Evolutionary conservation across 2,329 filamentous ascomycete genomes (phyloP).

Genomic region (Esteya vermicola): DNA sequence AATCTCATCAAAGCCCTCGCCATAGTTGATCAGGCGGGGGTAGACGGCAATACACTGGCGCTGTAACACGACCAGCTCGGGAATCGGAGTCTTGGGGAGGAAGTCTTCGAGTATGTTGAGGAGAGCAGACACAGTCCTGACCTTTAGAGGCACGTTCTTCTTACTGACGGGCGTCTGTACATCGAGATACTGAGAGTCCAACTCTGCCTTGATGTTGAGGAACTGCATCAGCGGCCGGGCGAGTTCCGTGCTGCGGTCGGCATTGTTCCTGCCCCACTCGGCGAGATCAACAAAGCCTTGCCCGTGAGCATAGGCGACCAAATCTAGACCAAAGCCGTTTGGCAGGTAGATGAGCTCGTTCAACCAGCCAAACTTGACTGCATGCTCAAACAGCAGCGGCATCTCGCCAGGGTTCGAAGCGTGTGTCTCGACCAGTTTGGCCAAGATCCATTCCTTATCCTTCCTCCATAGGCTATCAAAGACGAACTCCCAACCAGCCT

Average conservation of each 20-base stretch:
- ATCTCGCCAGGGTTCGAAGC: conserved; percentile 54
- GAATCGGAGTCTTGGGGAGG: conserved; percentile 40
- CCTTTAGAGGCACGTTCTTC: conserved; percentile 61
- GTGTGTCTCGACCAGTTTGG: conserved; percentile 65
- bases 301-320: conserved; percentile 74
- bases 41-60: conserved; percentile 84
- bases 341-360: conserved; percentile 64
- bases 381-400: conserved; percentile 62
- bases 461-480: conserved; percentile 85
- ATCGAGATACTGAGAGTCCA: conserved; percentile 58
- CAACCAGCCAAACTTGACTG: conserved; percentile 69
- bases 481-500: conserved; percentile 72
- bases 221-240: conserved; percentile 64
- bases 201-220: conserved; percentile 67
- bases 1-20: conserved; percentile 80
- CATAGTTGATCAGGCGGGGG: conserved; percentile 90
- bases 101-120: conserved; percentile 67
- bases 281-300: conserved; percentile 67
- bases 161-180: conserved; percentile 29
- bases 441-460: conserved; percentile 74
- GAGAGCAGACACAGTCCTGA: conserved; percentile 73
- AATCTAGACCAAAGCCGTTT: conserved; percentile 75
- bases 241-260: conserved; percentile 53
- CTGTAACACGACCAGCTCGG: conserved; percentile 68
- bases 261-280: conserved; percentile 62